A percentile compares a stretch with the other conserved stretches of the same genome.
These are phyloP conservation scores for Geotrichum candidum DNA, from an alignment of 1,139 yeast genomes.

Conservation along the genomic window DNA sequence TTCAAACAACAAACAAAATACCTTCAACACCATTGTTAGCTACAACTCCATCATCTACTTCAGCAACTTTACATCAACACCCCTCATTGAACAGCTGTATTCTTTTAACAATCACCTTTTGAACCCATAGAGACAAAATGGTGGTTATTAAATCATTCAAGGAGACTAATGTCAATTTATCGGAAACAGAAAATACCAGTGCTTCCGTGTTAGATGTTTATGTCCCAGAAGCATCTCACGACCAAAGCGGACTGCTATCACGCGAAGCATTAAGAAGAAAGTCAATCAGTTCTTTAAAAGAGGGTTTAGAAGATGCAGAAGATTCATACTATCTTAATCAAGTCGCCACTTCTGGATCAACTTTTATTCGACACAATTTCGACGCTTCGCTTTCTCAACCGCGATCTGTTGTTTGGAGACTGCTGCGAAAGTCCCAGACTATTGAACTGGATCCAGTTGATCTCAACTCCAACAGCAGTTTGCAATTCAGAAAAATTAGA, in stretches of 20 bases:
- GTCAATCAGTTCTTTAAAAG: constrained; percentile 1
- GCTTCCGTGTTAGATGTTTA: constrained; percentile 4
- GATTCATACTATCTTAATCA: constrained; percentile 23
- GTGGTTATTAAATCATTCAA: constrained; percentile 7
- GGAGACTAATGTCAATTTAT: constrained; percentile 9
- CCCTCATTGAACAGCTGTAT: background rate
- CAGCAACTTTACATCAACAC: background rate
- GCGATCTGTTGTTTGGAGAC: constrained; percentile 24
- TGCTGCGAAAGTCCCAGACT: constrained; percentile 20
- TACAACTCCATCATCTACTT: background rate
- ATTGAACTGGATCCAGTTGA: constrained; percentile 27
- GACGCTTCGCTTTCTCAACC: constrained; percentile 11
- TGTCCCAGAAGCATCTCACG: constrained; percentile 6
- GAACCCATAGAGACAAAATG: background rate
- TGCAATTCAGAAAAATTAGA: constrained; percentile 22
- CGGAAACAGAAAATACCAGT: constrained; percentile 6
- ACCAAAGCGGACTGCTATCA: constrained; percentile 7
- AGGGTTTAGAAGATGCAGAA: constrained; percentile 19
- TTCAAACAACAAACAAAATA: background rate
- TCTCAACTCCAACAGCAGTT: constrained; percentile 13
- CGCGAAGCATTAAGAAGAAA: background rate
- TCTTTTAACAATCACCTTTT: background rate
- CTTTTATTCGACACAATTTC: constrained; percentile 14
- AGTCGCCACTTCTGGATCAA: constrained; percentile 26
- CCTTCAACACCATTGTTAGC: background rate